phyloP scores from a whole-genome alignment of 2,329 filamentous ascomycete species.

The Colletotrichum tropicale region DNA sequence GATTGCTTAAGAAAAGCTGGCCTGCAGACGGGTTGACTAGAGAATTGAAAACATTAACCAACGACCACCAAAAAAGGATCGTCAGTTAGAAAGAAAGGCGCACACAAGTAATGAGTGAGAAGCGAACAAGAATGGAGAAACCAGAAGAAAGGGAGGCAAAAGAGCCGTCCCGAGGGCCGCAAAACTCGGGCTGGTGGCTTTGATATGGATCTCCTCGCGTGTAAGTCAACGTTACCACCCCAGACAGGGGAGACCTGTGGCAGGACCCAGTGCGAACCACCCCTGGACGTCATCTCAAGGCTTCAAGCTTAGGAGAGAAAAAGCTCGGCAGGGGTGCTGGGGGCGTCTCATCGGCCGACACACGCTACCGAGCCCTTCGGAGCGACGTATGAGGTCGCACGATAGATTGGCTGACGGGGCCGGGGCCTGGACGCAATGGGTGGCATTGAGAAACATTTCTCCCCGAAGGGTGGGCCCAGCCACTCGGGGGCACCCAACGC shows the following conservation, averaged over 20 bases:
- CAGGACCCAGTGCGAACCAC: neutral
- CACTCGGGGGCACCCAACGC: neutral
- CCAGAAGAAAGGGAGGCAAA: neutral
- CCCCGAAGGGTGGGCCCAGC: neutral
- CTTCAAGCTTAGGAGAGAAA: neutral
- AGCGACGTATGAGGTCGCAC: neutral
- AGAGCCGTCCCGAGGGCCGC: neutral
- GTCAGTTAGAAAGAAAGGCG: constrained; percentile 7
- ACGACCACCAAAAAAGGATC: constrained; percentile 3
- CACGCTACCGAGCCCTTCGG: neutral
- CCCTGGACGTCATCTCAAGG: neutral
- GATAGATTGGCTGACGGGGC: neutral
- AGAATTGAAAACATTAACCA: neutral
- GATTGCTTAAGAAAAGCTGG: constrained; percentile 1
- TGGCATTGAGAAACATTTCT: neutral
- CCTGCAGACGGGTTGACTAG: constrained; percentile 14
- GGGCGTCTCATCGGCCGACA: constrained; percentile 15
- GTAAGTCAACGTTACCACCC: constrained; percentile 4
- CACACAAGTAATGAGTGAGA: constrained; percentile 12
- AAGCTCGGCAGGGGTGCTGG: constrained; percentile 8
- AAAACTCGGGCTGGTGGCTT: neutral
- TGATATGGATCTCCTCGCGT: constrained; percentile 8
- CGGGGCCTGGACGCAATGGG: neutral
- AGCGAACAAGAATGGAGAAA: constrained; percentile 8
- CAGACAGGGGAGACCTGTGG: neutral